Evolutionary conservation across 345 rosid species (phyloP), one percentile per base, ranked within the genome.

Genomic region (Populus euphratica): DNA sequence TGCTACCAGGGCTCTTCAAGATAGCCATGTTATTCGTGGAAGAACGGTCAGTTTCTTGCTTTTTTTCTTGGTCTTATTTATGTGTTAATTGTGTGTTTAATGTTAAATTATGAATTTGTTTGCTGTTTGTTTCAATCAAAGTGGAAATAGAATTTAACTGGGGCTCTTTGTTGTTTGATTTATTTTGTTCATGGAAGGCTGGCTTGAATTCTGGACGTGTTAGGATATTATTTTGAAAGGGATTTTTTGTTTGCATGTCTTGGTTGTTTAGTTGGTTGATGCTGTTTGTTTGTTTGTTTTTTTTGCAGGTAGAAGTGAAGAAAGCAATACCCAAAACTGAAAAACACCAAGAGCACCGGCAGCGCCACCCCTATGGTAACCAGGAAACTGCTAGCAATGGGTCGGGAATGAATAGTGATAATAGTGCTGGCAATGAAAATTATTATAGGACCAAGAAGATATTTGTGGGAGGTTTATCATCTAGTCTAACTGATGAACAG

Each of bases 391-490:
- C 29, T 59, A 59, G 63, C 14, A 59, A 59, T 78, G 85, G 76
- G 36, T 25, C 75, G 8, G 56, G 68, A 66, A 77, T 63, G 56
- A 81, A 59, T 76, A 65, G 66, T 33, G 66, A 44, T 71, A 86
- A 62, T 38, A 79, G 83, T 78, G 64, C 69, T 73, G 71, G 47
- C 27, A 54, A 63, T 68, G 71, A 27, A 69, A 38, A 38, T 8
- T 74, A 64, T 41, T 79, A 65, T 67, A 88, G 87, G 77, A 87
- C 86, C 36, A 91, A 89, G 75, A 93, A 93, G 81, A 85, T 94
- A 5, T 94, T 94, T 61, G 97, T 92, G 12, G 98, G 98, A 72
- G 97, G 97, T 35, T 89, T 92, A 61, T 86, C 94, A 1, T 78
- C 97, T 74, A 84, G 56, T 76, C 73, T 90, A 64, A 89, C 93